These are phyloP conservation scores for Plantago lanceolata DNA, from an alignment of 305 asterid genomes.

Conservation along the genomic window DNA sequence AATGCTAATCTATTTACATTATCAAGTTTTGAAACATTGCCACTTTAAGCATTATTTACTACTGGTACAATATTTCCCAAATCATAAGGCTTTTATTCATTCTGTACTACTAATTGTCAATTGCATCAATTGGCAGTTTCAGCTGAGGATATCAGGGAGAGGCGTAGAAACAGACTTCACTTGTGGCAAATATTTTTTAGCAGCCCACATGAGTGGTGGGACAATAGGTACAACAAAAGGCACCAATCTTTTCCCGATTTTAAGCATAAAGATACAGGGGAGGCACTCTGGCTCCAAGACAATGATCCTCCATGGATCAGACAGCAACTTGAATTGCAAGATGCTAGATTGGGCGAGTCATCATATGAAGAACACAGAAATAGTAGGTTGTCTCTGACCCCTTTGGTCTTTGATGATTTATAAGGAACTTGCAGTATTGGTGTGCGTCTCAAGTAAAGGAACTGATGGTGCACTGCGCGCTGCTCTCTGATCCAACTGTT, in stretches of 20 bases:
- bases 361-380: constrained; percentile 22
- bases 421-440: constrained; percentile 21
- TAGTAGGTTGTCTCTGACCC: constrained; percentile 27
- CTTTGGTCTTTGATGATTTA: constrained; percentile 30
- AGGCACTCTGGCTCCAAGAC: constrained; percentile 55
- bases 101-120: not conserved
- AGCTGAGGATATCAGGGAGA: constrained; percentile 37
- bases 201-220: constrained; percentile 78
- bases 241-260: constrained; percentile 58
- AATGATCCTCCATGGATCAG: constrained; percentile 82
- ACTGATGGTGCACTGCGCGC: not conserved
- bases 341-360: constrained; percentile 37
- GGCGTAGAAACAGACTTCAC: constrained; percentile 45
- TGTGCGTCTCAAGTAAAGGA: constrained; percentile 1
- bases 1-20: no score
- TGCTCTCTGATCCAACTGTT: no score
- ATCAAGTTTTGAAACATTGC: no score
- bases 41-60: no score
- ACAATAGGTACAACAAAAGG: constrained; percentile 44
- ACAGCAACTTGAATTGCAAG: constrained; percentile 53
- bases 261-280: constrained; percentile 67
- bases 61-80: no score
- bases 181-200: constrained; percentile 77
- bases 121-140: constrained; percentile 28
- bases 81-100: not conserved